Base-by-base conservation (phyloP, 2,329 filamentous ascomycete genomes). In the Aspergillus hiratsukae region DNA sequence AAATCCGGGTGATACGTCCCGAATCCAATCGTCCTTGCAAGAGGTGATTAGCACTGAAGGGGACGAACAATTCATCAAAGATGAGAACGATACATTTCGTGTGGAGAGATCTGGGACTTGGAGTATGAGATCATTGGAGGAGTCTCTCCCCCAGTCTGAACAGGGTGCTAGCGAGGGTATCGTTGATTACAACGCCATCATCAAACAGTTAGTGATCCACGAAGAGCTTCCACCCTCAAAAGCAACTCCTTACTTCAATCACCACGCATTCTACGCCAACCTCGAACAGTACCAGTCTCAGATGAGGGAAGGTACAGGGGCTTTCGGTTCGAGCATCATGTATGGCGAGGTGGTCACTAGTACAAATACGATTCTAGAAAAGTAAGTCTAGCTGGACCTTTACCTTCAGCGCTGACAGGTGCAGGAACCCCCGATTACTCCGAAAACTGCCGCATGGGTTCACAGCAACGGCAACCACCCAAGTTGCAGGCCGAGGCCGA, bases 261-360 rank as follows among this genome's bases (percentile, higher is more conserved):
- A 97, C 68, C 78, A 87, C 55, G 79, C 86, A 1, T 97, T 87
- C 72, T 97, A 87, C 71, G 78, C 83, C 4, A 87, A 88, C 58
- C 79, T 97, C 9, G 75, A 78, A 25, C 76, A 83, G 27, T 95
- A 91, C 68, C 85, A 88, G 52, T 71, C 74, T 11, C 80, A 82
- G 49, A 79, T 82, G 1, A 73, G 75, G 31, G 81, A 84, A 48
- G 81, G 85, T 0, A 77, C 83, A 6, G 72, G 71, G 3, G 76
- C 83, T 25, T 97, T 95, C 79, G 94, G 94, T 4, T 83, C 86
- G 51, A 78, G 83, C 51, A 74, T 99, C 3, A 78, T 97, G 61
- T 97, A 97, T 68, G 92, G 89, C 53, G 91, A 97, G 71, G 91
- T 96, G 6, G 81, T 97, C 17, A 97, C 93, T 2, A 96, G 91